Evolutionary conservation across 2,329 filamentous ascomycete species (phyloP), one percentile per base, ranked within the genome.

Genomic region (Elsinoe necatrix): DNA sequence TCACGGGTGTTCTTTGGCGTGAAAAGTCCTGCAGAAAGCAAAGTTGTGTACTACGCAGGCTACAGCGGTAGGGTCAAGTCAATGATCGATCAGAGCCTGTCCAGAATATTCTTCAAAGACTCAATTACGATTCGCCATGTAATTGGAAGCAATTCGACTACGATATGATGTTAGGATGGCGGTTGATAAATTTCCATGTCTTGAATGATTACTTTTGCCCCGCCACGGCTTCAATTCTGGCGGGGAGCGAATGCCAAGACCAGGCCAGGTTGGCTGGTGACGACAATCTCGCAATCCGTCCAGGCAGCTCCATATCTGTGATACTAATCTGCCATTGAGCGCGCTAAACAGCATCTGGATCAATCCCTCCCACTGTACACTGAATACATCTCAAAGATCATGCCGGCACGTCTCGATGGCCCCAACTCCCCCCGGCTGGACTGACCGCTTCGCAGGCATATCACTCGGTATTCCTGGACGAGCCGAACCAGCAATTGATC

Each of bases 401-500:
- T 37, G 14, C 34, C 9, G 14, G 34, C 9, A 57, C 58, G 54
- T 54, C 57, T 27, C 57, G 57, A 31, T 4, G 41, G 25, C 11
- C 27, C 9, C 27, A 29, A 1, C 18, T 12, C 31, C 29, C 18
- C 11, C 2, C 27, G 18, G 27, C 56, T 56, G 16, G 37, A 48
- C 61, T 58, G 56, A 61, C 59, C 54, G 41, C 41, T 54, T 55
- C 57, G 55, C 65, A 95, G 89, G 92, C 92, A 75, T 97, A 96
- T 81, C 95, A 97, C 80, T 95, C 89, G 72, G 87, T 95, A 80
- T 96, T 96, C 83, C 83, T 85, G 72, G 76, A 92, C 82, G 81
- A 89, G 81, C 78, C 85, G 62, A 81, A 83, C 68, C 80, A 84
- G 63, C 80, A 82, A 67, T 68, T 83, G 65, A 83, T 85, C 70